phyloP scores from a whole-genome alignment of 805 yeast species.

The Ogataea trehaloabstinens region DNA sequence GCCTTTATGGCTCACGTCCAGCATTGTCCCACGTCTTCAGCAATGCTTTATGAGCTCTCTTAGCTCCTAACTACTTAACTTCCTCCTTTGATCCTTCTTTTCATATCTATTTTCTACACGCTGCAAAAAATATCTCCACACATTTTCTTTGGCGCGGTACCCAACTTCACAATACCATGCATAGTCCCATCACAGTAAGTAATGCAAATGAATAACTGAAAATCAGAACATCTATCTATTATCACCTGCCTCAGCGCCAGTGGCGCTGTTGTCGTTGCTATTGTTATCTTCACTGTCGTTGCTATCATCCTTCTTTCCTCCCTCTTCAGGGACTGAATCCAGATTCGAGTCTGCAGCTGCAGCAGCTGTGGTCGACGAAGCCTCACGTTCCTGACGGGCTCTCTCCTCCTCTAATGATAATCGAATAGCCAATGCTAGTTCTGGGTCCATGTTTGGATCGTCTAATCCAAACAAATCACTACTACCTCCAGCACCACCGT shows the following conservation, averaged over 20 bases:
- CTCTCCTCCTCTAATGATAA: constrained; percentile 93
- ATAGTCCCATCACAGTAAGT: too few species aligned
- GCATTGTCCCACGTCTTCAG: constrained; percentile 10
- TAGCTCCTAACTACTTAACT: too few species aligned
- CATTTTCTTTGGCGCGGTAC: too few species aligned
- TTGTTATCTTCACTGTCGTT: not conserved
- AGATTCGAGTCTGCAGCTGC: constrained; percentile 15
- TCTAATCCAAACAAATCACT: constrained; percentile 61
- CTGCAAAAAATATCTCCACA: not conserved
- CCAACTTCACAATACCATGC: too few species aligned
- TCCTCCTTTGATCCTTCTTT: not conserved
- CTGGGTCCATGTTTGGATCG: constrained; percentile 95
- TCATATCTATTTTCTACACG: constrained; percentile 1
- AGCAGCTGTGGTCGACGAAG: constrained; percentile 32
- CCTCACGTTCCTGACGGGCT: constrained; percentile 81
- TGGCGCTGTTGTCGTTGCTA: too few species aligned
- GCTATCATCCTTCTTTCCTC: constrained; percentile 17
- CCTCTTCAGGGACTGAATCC: constrained; percentile 23
- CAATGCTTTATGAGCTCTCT: not conserved
- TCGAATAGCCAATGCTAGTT: constrained; percentile 91
- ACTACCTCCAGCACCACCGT: constrained; percentile 34
- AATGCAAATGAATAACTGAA: too few species aligned
- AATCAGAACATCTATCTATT: too few species aligned
- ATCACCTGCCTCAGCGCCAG: too few species aligned
- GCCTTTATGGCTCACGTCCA: constrained; percentile 16